Percentiles rank a stretch among this genome's conserved stretches.
Evolutionary conservation across 345 rosid genomes (phyloP).

Genomic region (Moringa oleifera): DNA sequence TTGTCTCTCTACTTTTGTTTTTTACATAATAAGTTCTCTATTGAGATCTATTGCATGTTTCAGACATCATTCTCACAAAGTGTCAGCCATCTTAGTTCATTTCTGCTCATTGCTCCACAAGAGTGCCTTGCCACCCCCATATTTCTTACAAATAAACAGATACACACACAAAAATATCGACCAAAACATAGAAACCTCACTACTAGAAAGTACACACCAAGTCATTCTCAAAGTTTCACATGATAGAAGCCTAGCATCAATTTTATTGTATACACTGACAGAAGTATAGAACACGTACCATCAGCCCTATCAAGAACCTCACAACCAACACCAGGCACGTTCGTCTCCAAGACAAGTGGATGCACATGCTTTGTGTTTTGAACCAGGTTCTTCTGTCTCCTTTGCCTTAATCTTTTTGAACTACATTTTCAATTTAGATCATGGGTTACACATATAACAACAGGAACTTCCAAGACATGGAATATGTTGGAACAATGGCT

Average conservation of each 20-base stretch:
- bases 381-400: slow-evolving; percentile 43
- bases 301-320: slow-evolving; percentile 55
- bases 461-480: slow-evolving; percentile 4
- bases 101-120: no score
- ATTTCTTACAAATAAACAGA: no score
- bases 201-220: no score
- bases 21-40: no score
- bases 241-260: slow-evolving; percentile 8
- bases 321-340: slow-evolving; percentile 33
- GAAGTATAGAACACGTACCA: slow-evolving; percentile 31
- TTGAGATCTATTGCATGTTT: no score
- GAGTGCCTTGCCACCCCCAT: no score
- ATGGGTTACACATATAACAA: slow-evolving; percentile 1
- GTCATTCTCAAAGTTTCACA: background rate
- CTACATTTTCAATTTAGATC: slow-evolving; percentile 33
- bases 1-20: no score
- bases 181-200: no score
- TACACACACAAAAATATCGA: no score
- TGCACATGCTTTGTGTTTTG: slow-evolving; percentile 57
- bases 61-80: no score
- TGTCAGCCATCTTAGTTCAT: no score
- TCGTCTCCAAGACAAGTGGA: slow-evolving; percentile 48
- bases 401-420: slow-evolving; percentile 62
- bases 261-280: background rate
- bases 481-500: slow-evolving; percentile 6